phyloP scores from a whole-genome alignment of 225 moss, liverwort and hornwort species.

The Physcomitrellopsis africana region DNA sequence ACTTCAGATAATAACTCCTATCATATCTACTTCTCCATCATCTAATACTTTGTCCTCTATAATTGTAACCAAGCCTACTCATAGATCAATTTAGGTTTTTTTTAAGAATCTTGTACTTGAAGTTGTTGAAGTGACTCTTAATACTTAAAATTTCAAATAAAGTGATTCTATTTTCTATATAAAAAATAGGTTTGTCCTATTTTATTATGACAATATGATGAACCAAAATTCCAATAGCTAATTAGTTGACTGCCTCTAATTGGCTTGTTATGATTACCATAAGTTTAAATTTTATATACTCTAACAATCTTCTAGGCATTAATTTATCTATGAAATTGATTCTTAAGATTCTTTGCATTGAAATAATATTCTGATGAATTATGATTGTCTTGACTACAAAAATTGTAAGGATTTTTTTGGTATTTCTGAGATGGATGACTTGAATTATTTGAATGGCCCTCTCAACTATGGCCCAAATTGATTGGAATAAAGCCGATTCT shows the following conservation, averaged over 20 bases:
- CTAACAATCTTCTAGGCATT: neutral
- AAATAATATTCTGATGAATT: neutral
- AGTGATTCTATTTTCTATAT: too few species aligned
- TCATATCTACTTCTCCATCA: neutral
- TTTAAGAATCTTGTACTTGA: too few species aligned
- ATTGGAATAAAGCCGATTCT: neutral
- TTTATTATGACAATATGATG: too few species aligned
- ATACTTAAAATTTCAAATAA: too few species aligned
- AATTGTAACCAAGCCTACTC: neutral
- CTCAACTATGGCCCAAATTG: neutral
- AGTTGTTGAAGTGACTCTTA: too few species aligned
- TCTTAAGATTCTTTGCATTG: neutral
- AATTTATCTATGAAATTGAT: neutral
- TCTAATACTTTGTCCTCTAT: neutral
- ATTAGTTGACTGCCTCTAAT: neutral
- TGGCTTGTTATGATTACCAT: neutral
- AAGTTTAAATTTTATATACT: neutral
- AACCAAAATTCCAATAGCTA: too few species aligned
- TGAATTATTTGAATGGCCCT: too few species aligned
- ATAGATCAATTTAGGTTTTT: too few species aligned
- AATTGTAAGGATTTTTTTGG: neutral
- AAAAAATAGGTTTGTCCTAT: too few species aligned
- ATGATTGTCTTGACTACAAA: conserved; percentile 3
- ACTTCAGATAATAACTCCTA: neutral
- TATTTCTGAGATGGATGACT: too few species aligned